These are phyloP conservation scores for Skeletonema tropicum DNA, from an alignment of 108 stramenopile species.

Conservation along the genomic window DNA sequence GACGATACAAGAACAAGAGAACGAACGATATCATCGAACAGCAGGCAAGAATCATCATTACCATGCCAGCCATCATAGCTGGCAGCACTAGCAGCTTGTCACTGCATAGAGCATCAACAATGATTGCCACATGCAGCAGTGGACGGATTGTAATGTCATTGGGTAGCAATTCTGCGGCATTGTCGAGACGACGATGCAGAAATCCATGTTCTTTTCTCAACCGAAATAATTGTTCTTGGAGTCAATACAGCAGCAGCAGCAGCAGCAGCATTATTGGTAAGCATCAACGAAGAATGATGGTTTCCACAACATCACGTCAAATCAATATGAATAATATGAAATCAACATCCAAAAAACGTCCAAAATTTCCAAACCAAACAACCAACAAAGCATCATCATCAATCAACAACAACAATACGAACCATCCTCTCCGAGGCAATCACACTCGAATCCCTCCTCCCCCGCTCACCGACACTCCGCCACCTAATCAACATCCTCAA, in stretches of 20 bases:
- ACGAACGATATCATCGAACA: background rate
- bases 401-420: constrained; percentile 19
- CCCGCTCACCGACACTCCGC: constrained; percentile 10
- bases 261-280: background rate
- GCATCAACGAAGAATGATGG: background rate
- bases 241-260: background rate
- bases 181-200: background rate
- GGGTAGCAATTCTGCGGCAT: background rate
- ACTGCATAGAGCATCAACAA: background rate
- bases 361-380: background rate
- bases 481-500: constrained; percentile 29
- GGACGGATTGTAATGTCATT: background rate
- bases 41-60: background rate
- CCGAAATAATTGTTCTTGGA: background rate
- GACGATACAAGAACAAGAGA: background rate
- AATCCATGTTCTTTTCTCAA: background rate
- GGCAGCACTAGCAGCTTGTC: background rate
- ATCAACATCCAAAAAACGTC: background rate
- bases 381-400: background rate
- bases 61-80: background rate
- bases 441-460: constrained; percentile 8
- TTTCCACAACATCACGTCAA: background rate
- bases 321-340: too few species aligned
- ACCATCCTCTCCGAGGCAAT: constrained; percentile 15
- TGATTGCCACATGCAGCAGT: background rate